Conservation (phyloP, 208 protist species). For the Acanthamoeba rhysodes region DNA sequence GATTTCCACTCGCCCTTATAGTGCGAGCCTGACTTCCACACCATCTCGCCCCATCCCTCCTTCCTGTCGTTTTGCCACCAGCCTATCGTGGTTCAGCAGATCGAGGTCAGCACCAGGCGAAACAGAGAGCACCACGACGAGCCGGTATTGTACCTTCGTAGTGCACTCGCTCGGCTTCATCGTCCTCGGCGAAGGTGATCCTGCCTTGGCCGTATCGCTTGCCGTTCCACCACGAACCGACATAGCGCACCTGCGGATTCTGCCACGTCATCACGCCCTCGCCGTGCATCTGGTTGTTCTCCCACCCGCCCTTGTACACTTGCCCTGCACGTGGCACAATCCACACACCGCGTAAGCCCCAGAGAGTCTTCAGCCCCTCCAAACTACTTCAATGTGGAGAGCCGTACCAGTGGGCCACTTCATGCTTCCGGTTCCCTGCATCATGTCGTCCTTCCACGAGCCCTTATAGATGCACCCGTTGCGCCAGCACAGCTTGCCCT, state of each 20-base stretch:
- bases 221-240: conserved; percentile 39
- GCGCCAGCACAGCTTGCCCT: conserved; percentile 38
- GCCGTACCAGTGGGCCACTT: conserved; percentile 40
- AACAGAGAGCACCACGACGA: not conserved
- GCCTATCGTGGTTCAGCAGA: not conserved
- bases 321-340: not conserved
- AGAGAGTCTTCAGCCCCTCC: no score
- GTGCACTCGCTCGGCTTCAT: conserved; percentile 44
- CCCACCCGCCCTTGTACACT: conserved; percentile 68
- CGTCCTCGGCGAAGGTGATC: conserved; percentile 53
- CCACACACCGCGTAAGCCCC: not conserved
- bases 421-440: conserved; percentile 47
- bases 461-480: conserved; percentile 60
- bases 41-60: conserved; percentile 55
- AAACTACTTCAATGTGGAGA: no score
- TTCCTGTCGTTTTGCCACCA: conserved; percentile 63
- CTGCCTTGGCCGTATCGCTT: conserved; percentile 35
- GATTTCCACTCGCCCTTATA: conserved; percentile 59
- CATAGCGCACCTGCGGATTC: conserved; percentile 42
- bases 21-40: conserved; percentile 58
- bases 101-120: not conserved
- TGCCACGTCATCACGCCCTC: conserved; percentile 71
- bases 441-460: conserved; percentile 73
- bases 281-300: conserved; percentile 71
- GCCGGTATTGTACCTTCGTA: conserved; percentile 3